Evolutionary conservation across 495 filamentous ascomycete genomes (phyloP).

Genomic region (Trichoderma orchidacearum): DNA sequence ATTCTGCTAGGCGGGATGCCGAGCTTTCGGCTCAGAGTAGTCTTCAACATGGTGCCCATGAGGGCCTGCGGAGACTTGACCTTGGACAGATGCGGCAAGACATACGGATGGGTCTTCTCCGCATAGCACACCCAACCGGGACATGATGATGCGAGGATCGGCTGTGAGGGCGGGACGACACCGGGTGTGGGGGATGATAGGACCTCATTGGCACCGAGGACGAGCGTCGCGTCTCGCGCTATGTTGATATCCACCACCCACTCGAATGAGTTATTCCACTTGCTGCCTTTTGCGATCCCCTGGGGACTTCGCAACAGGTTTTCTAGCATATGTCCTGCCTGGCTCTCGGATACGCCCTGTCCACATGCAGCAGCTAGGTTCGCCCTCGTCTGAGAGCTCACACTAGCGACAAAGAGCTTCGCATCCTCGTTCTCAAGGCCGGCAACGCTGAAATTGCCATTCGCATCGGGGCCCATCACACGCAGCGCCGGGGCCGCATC

Average conservation of each 20-base stretch:
- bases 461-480: constrained; percentile 12
- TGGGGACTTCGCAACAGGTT: constrained; percentile 60
- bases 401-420: constrained; percentile 75
- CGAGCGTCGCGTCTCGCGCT: constrained; percentile 61
- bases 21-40: constrained; percentile 54
- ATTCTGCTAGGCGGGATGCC: constrained; percentile 65
- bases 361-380: constrained; percentile 75
- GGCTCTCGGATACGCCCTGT: constrained; percentile 52
- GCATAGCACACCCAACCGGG: constrained; percentile 98
- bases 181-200: constrained; percentile 11
- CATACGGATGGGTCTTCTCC: constrained; percentile 89
- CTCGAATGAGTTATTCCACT: constrained; percentile 61
- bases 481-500: constrained; percentile 47
- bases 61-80: constrained; percentile 92
- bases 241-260: constrained; percentile 82
- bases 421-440: constrained; percentile 29
- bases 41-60: constrained; percentile 79
- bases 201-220: constrained; percentile 71
- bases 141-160: constrained; percentile 80
- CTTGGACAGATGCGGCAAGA: constrained; percentile 79
- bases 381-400: constrained; percentile 81
- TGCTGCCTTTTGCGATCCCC: constrained; percentile 55
- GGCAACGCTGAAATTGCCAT: constrained; percentile 14
- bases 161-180: constrained; percentile 29
- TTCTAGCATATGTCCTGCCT: constrained; percentile 70